Evolutionary conservation across 2,329 filamentous ascomycete genomes (phyloP).

Genomic region (Huntiella omanensis): DNA sequence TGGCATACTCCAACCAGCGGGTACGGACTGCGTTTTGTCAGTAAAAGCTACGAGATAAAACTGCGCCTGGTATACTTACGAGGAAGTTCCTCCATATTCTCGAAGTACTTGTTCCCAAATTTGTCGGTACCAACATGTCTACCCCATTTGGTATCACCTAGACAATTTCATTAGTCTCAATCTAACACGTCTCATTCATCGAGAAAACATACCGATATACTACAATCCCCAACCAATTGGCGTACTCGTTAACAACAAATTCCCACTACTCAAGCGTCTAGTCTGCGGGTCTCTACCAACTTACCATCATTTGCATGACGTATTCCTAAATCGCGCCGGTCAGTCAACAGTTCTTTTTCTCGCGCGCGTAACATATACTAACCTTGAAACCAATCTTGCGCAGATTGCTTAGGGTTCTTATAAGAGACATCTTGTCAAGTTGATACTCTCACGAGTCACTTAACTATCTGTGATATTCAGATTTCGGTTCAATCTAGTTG

Average conservation of each 20-base stretch:
- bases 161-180: background rate
- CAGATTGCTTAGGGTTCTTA: constrained; percentile 71
- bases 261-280: background rate
- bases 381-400: constrained; percentile 81
- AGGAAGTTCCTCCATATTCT: constrained; percentile 88
- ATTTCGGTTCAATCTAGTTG: too few relatives aligned
- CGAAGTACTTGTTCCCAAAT: constrained; percentile 94
- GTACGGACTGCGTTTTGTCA: constrained; percentile 49
- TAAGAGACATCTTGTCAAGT: constrained; percentile 56
- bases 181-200: background rate
- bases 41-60: background rate
- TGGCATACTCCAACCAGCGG: constrained; percentile 93
- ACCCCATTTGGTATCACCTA: constrained; percentile 93
- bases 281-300: constrained; percentile 5
- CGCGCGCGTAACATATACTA: constrained; percentile 14
- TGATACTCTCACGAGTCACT: too few relatives aligned
- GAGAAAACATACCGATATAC: constrained; percentile 1
- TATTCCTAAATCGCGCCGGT: constrained; percentile 43
- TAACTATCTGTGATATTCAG: too few relatives aligned
- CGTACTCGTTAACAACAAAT: background rate
- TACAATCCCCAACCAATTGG: background rate
- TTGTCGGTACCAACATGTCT: constrained; percentile 67
- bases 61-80: constrained; percentile 32
- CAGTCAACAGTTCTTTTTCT: background rate
- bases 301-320: constrained; percentile 80